Evolutionary conservation across 2,329 filamentous ascomycete species (phyloP), one percentile per base, ranked within the genome.

Genomic region (Byssochlamys sp.): DNA sequence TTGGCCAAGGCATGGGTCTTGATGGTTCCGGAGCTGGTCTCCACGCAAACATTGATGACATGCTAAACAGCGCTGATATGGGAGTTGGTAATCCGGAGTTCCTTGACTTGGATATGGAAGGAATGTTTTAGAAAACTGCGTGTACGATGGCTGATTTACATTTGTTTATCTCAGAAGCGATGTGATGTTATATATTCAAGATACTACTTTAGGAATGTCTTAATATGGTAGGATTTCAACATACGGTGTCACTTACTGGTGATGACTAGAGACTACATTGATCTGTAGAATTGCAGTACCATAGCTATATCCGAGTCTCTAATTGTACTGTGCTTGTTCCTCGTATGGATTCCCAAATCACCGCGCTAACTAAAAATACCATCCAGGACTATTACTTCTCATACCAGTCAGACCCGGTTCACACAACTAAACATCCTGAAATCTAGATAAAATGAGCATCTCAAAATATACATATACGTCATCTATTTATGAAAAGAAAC

Each of bases 51-150:
- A 75, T 77, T 58, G 73, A 77, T 55, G 75, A 77, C 64, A 71
- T 77, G 45, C 62, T 77, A 55, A 74, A 74, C 59, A 71, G 70
- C 31, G 72, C 71, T 4, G 72, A 76, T 65, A 75, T 75, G 70
- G 70, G 69, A 2, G 70, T 75, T 65, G 71, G 67, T 1, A 76
- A 76, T 62, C 75, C 75, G 10, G 74, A 76, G 59, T 75, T 74
- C 63, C 59, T 77, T 33, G 73, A 76, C 67, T 61, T 76, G 59
- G 74, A 76, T 65, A 75, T 76, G 73, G 73, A 76, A 60, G 72
- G 72, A 7, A 74, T 76, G 71, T 75, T 75, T 56, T 73, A 67
- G 60, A 49, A 2, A 50, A 31, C 14, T n/a, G 6, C 14, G n/a
- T 45, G 29, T 10, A 45, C 5, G 31, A 24, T 9, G 7, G 24